Evolutionary conservation across 2,329 filamentous ascomycete species (phyloP).

Genomic region (Fusarium sp.): DNA sequence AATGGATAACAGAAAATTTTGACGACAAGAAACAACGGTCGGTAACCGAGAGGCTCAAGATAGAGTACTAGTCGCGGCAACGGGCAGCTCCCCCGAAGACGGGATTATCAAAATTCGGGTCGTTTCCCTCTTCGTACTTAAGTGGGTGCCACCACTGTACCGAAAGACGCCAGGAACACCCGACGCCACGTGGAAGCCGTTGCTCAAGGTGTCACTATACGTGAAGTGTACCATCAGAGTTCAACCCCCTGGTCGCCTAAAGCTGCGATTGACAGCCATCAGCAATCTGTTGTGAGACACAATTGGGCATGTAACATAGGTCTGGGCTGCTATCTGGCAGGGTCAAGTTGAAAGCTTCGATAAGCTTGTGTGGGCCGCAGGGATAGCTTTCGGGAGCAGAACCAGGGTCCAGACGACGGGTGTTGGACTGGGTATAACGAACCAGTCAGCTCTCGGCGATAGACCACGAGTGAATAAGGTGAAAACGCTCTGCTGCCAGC

Average conservation of each 20-base stretch:
- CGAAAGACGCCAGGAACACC: constrained; percentile 34
- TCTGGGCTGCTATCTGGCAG: constrained; percentile 28
- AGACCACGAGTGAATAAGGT: constrained; percentile 41
- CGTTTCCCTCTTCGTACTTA: constrained; percentile 35
- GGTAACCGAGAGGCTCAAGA: constrained; percentile 14
- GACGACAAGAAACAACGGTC: neutral
- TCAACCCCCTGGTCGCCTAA: constrained; percentile 14
- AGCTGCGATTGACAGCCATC: constrained; percentile 21
- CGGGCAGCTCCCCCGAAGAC: constrained; percentile 37
- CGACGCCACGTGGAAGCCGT: constrained; percentile 47
- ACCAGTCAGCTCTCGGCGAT: constrained; percentile 45
- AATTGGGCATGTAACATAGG: constrained; percentile 36
- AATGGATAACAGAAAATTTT: neutral
- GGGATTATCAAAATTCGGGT: constrained; percentile 35
- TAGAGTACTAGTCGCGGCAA: constrained; percentile 26
- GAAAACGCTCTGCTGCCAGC: constrained; percentile 26
- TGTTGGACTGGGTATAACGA: constrained; percentile 15
- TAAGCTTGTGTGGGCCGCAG: constrained; percentile 41
- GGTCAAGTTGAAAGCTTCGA: constrained; percentile 40
- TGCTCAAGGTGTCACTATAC: constrained; percentile 38
- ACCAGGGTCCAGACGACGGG: constrained; percentile 30
- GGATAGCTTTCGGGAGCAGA: constrained; percentile 38
- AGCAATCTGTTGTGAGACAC: constrained; percentile 42
- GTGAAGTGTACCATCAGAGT: constrained; percentile 32
- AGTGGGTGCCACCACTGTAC: constrained; percentile 41